Evolutionary conservation across 2,329 filamentous ascomycete species (phyloP).

Genomic region (Pyrenochaeta sp.): DNA sequence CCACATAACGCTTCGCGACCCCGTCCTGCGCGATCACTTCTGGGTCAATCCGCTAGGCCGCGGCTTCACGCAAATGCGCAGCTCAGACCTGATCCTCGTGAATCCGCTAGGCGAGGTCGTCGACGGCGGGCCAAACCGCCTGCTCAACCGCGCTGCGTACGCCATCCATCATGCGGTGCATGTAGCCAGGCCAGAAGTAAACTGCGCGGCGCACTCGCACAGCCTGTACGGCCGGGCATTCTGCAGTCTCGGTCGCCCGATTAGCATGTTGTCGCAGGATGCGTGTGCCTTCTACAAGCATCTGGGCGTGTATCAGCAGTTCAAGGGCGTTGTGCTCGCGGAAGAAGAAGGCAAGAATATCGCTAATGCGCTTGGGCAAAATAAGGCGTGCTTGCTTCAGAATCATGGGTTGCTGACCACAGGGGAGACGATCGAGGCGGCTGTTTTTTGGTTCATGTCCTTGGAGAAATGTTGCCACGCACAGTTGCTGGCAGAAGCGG

Average conservation of each 20-base stretch:
- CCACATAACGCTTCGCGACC: slow-evolving; percentile 53
- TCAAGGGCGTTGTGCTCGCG: slow-evolving; percentile 58
- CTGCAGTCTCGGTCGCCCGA: slow-evolving; percentile 62
- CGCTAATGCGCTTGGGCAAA: slow-evolving; percentile 52
- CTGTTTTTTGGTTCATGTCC: slow-evolving; percentile 57
- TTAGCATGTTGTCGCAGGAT: slow-evolving; percentile 65
- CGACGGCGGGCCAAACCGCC: slow-evolving; percentile 55
- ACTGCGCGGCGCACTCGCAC: slow-evolving; percentile 63
- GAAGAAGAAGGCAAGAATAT: slow-evolving; percentile 58
- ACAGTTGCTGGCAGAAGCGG: slow-evolving; percentile 41
- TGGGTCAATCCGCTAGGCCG: slow-evolving; percentile 53
- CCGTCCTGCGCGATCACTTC: slow-evolving; percentile 35
- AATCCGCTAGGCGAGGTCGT: slow-evolving; percentile 66
- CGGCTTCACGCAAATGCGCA: slow-evolving; percentile 53
- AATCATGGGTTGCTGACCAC: slow-evolving; percentile 58
- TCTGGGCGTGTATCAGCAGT: slow-evolving; percentile 55
- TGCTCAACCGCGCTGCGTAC: slow-evolving; percentile 55
- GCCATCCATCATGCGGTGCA: slow-evolving; percentile 63
- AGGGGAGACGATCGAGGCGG: slow-evolving; percentile 54
- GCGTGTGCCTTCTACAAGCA: slow-evolving; percentile 58
- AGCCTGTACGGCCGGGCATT: slow-evolving; percentile 64
- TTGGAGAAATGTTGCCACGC: slow-evolving; percentile 58
- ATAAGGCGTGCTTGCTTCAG: slow-evolving; percentile 56
- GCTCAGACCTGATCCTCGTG: slow-evolving; percentile 67
- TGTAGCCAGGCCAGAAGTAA: slow-evolving; percentile 61